Base-by-base conservation (phyloP, 495 filamentous ascomycete genomes). In the Tirmania nivea region DNA sequence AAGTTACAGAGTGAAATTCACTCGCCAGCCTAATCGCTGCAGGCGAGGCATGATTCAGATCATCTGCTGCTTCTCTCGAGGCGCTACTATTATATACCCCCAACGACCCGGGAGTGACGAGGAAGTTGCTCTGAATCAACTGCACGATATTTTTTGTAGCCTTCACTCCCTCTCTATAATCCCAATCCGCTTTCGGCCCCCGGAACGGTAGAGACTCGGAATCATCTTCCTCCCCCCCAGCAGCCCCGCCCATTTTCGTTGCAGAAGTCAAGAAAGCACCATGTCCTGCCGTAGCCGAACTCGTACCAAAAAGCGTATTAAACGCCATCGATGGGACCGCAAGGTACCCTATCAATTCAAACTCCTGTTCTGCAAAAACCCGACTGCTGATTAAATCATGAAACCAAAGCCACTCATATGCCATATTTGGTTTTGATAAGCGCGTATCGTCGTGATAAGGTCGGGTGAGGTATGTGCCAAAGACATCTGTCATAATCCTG, bases 321-420 rank as follows among this genome's bases (percentile, higher is more conserved):
- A 94, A 94, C 6, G 84, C 90, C 0, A 95, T 75, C 25, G 86
- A 73, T 0, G 89, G 79, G 59, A 86, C 81, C 60, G 78, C 81
- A 54, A 95, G 76, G 66, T 97, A 97, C 0, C 83, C 78, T 14
- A 70, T 71, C 34, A 95, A 69, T 63, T 96, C 89, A 80, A 87
- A 95, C 47, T 90, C 87, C 65, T 94, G 86, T 49, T 71, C 75
- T 9, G 74, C 67, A 61, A 79, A 84, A 2, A 95, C 69, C 52
- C 78, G 77, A 1, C 78, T 75, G 8, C 83, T 88, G 55, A 92
- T 76, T 1, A 72, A 69, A 58, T 95, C 90, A 63, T 94, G 84
- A 66, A 97, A 96, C 66, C 88, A 74, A 53, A 97, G 76, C 90
- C 90, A 96, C 57, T 94, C 86, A 63, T 88, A 90, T 0, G 86